Evolutionary conservation across 176 grass and related monocot genomes (phyloP).

Genomic region (Canna indica): DNA sequence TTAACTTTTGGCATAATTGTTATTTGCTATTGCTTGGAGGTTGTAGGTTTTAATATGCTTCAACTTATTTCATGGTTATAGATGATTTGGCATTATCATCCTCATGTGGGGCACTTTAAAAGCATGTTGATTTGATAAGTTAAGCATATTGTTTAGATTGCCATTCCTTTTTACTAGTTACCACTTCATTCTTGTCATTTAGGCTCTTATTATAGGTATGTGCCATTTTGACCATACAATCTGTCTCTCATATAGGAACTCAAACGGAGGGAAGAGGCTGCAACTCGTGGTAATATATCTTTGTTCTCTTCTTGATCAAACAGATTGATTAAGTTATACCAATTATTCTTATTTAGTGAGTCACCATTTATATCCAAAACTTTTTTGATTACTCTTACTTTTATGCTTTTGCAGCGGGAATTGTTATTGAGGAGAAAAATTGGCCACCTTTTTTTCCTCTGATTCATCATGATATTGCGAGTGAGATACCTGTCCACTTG

Average conservation of each 20-base stretch:
- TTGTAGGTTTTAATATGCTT: no score
- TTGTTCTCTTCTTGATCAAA: background rate
- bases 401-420: slow-evolving; percentile 33
- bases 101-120: background rate
- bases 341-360: background rate
- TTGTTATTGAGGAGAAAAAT: slow-evolving; percentile 54
- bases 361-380: background rate
- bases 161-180: background rate
- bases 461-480: slow-evolving; percentile 64
- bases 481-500: slow-evolving; percentile 59
- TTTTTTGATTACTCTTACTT: background rate
- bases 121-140: background rate
- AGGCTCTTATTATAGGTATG: background rate
- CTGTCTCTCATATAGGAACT: slow-evolving; percentile 29
- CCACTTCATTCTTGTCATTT: background rate
- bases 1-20: no score
- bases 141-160: background rate
- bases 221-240: background rate
- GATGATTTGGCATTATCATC: background rate
- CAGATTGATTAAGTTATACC: background rate
- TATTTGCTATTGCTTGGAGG: no score
- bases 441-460: slow-evolving; percentile 74
- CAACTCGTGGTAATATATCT: slow-evolving; percentile 19
- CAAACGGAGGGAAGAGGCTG: slow-evolving; percentile 49
- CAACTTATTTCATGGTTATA: background rate